phyloP scores from a whole-genome alignment of 345 rosid genomes.

The Turritis glabra region DNA sequence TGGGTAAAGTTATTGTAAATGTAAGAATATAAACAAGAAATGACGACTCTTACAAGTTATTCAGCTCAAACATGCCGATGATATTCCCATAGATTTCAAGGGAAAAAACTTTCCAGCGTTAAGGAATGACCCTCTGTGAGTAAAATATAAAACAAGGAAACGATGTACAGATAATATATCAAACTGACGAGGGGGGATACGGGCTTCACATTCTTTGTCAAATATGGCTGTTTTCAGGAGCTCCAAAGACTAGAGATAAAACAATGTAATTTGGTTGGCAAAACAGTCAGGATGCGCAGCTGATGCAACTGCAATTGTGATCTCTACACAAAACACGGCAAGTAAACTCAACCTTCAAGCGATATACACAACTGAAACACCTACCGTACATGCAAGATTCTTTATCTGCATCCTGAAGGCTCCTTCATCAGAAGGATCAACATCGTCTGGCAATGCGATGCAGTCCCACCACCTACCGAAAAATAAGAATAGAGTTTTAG shows the following conservation, averaged over 20 bases:
- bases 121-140: constrained; percentile 45
- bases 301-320: not conserved
- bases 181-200: constrained; percentile 61
- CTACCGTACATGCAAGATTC: constrained; percentile 74
- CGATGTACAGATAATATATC: not conserved
- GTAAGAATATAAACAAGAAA: not conserved
- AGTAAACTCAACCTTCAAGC: not conserved
- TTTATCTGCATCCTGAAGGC: constrained; percentile 73
- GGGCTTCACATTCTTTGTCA: constrained; percentile 77
- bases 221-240: constrained; percentile 75
- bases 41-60: constrained; percentile 74
- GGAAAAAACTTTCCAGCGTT: constrained; percentile 72
- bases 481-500: not conserved
- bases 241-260: constrained; percentile 66
- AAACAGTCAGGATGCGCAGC: not conserved
- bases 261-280: not conserved
- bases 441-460: constrained; percentile 75
- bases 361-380: constrained; percentile 20
- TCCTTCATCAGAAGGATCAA: constrained; percentile 67
- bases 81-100: constrained; percentile 88
- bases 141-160: constrained; percentile 1
- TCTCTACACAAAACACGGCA: constrained; percentile 7
- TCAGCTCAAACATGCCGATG: constrained; percentile 95
- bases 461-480: constrained; percentile 96
- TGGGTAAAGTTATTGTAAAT: constrained; percentile 9